Evolutionary conservation across 2,329 filamentous ascomycete genomes (phyloP).

Genomic region (Cylindrodendrum hubeiense): DNA sequence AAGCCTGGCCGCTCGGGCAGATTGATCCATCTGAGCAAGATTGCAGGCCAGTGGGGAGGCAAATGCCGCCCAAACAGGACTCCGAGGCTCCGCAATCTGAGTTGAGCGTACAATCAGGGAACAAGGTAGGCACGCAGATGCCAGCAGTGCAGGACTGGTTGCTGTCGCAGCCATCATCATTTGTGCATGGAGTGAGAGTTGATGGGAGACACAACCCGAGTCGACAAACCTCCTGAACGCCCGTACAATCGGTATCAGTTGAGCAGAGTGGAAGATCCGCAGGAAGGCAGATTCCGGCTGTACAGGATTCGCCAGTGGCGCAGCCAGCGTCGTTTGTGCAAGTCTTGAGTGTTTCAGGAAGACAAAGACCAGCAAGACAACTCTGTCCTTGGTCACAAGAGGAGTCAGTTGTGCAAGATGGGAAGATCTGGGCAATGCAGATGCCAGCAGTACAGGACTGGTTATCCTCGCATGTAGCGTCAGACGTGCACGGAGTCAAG

Average conservation of each 20-base stretch:
- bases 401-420: not conserved
- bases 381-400: slow-evolving; percentile 6
- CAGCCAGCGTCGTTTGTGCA: not conserved
- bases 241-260: not conserved
- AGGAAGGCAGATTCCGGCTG: slow-evolving; percentile 7
- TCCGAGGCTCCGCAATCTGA: not conserved
- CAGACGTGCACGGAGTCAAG: not conserved
- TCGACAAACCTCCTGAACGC: not conserved
- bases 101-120: not conserved
- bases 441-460: not conserved
- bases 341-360: not conserved
- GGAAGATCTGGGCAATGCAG: slow-evolving; percentile 8
- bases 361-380: slow-evolving; percentile 9
- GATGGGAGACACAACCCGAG: not conserved
- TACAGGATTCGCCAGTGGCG: not conserved
- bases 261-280: not conserved
- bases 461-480: not conserved
- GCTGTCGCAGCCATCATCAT: not conserved
- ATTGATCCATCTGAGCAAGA: not conserved
- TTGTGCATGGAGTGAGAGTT: not conserved
- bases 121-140: not conserved
- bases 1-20: not conserved
- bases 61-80: slow-evolving; percentile 7
- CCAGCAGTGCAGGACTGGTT: not conserved
- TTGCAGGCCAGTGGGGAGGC: not conserved